Evolutionary conservation across 176 grass and related monocot species (phyloP), one percentile per base, ranked within the genome.

Genomic region (Carex littledalei): DNA sequence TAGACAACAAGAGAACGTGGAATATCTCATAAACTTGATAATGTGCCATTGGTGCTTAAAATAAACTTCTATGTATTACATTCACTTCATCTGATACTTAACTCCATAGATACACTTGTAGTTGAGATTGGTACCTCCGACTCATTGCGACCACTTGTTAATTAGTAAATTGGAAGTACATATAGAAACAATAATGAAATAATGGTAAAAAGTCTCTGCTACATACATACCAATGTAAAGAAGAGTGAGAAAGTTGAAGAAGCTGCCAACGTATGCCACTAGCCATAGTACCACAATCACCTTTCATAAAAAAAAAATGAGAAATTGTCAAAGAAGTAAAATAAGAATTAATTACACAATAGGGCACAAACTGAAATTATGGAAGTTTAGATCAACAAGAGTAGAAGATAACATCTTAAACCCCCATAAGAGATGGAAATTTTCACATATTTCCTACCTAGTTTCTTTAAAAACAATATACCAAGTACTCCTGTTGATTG

Each of bases 211-310:
- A 79, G 16, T 5, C 9, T 84, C 14, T 24, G 16, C 22, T 70
- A 39, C 14, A 58, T 72, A 81, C 93, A 90, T 74, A 99, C 96
- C 96, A 81, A 95, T 87, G 87, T 94, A 99, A 86, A 92, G 85
- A 67, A 99, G 91, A 8, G 93, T 96, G 72, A 96, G 87, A 73
- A 99, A 99, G 73, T 99, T 94, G 84, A 92, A 99, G 85, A 91
- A 59, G 87, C 88, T 94, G 54, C 97, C 97, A 87, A 95, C 17
- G 13, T 86, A 95, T 55, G 91, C 92, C 26, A 96, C 87, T 77
- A 88, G 62, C 97, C 91, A 99, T 74, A 96, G 72, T 86, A 78
- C 50, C 86, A 94, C 49, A 66, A 94, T 96, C 16, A 92, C 91
- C 97, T 99, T 79, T 78, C 34, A 24, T 1, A 49, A 66, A 32